A percentile compares a stretch with the other conserved stretches of the same genome.
phyloP scores from a whole-genome alignment of 2,329 filamentous ascomycete species.

The Xylaria sp. region DNA sequence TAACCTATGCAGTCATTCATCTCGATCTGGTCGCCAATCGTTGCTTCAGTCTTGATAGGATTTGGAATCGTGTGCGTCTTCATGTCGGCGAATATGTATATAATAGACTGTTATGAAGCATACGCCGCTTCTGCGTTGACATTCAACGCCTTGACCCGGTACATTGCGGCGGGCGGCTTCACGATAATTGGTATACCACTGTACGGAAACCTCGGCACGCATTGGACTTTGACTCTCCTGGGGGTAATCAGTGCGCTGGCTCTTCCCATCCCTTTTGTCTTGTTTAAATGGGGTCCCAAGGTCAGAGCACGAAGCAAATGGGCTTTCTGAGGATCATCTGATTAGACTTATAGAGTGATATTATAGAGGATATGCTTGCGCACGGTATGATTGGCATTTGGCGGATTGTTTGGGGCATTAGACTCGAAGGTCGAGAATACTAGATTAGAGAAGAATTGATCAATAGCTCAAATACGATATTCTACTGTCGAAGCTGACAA shows the following conservation, averaged over 20 bases:
- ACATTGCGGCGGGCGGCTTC: slow-evolving; percentile 53
- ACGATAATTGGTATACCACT: slow-evolving; percentile 47
- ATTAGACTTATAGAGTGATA: background rate
- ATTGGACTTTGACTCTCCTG: slow-evolving; percentile 54
- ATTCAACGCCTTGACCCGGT: slow-evolving; percentile 55
- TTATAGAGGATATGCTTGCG: background rate
- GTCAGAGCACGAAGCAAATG: slow-evolving; percentile 50
- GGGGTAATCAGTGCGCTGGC: slow-evolving; percentile 52
- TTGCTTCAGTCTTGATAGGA: slow-evolving; percentile 54
- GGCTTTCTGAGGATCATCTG: slow-evolving; percentile 23
- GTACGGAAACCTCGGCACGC: slow-evolving; percentile 53
- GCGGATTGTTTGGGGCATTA: background rate
- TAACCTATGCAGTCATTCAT: slow-evolving; percentile 19
- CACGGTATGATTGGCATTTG: background rate
- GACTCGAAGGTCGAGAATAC: background rate
- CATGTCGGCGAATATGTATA: slow-evolving; percentile 58
- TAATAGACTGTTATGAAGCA: slow-evolving; percentile 55
- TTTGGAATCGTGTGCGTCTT: slow-evolving; percentile 57
- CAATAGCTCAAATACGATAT: background rate
- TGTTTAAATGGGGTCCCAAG: slow-evolving; percentile 53
- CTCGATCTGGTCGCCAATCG: slow-evolving; percentile 54
- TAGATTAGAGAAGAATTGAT: background rate
- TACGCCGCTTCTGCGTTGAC: slow-evolving; percentile 56
- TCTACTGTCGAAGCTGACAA: background rate
- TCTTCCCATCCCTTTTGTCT: slow-evolving; percentile 57